Evolutionary conservation across 352 stramenopile genomes (phyloP).

Genomic region (Phytophthora pseudosyringae): DNA sequence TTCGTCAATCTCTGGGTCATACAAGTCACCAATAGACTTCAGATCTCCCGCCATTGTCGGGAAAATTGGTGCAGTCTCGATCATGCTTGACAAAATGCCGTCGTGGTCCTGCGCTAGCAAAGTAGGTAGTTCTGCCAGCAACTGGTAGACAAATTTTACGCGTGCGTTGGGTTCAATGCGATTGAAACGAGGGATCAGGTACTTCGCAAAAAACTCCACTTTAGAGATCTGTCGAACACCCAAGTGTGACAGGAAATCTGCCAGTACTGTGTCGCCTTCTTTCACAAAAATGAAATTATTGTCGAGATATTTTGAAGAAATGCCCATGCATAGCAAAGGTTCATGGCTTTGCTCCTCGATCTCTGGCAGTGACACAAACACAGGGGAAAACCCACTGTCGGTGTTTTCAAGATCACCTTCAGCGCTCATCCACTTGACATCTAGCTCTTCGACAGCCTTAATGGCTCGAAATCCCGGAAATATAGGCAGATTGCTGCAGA

Average conservation of each 20-base stretch:
- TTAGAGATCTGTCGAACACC: constrained; percentile 48
- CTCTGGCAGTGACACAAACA: constrained; percentile 41
- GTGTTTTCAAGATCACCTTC: constrained; percentile 18
- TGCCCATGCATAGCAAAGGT: constrained; percentile 47
- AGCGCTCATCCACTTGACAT: constrained; percentile 32
- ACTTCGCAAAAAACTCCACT: constrained; percentile 54
- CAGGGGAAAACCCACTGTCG: constrained; percentile 22
- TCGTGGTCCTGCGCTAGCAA: constrained; percentile 52
- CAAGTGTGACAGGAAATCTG: constrained; percentile 40
- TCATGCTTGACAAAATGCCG: constrained; percentile 44
- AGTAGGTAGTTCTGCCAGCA: constrained; percentile 49
- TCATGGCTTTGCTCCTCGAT: constrained; percentile 20
- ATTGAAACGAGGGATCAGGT: constrained; percentile 61
- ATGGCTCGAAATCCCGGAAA: constrained; percentile 46
- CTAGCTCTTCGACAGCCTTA: constrained; percentile 14
- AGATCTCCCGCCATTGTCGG: constrained; percentile 59
- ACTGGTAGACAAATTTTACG: constrained; percentile 50
- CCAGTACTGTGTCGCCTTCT: constrained; percentile 42
- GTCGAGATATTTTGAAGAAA: constrained; percentile 54
- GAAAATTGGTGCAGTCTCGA: constrained; percentile 67
- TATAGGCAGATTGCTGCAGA: constrained; percentile 57
- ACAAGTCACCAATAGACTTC: constrained; percentile 67
- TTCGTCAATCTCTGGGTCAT: constrained; percentile 75
- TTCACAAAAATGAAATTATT: constrained; percentile 57
- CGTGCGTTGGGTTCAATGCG: constrained; percentile 32